Evolutionary conservation across 768 basidiomycete genomes (phyloP).

Genomic region (Termitomyces sp.): DNA sequence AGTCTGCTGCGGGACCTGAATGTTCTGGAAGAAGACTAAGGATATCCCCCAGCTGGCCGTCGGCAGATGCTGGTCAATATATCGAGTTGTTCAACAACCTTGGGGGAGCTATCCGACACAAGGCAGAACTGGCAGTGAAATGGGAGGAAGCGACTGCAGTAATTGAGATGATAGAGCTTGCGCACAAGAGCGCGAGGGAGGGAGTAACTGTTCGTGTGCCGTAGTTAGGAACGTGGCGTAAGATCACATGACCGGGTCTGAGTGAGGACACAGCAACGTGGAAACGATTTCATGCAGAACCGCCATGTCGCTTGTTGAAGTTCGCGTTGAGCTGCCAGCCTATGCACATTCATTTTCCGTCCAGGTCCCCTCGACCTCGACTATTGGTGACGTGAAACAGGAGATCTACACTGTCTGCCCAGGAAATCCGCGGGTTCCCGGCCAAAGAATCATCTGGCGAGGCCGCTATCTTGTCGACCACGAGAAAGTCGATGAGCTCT

Average conservation of each 20-base stretch:
- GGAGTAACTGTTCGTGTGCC: constrained; percentile 39
- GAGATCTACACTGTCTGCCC: constrained; percentile 57
- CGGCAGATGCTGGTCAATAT: constrained; percentile 55
- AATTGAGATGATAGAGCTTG: constrained; percentile 76
- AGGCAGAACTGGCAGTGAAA: constrained; percentile 54
- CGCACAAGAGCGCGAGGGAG: constrained; percentile 60
- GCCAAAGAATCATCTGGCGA: constrained; percentile 74
- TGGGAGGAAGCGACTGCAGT: constrained; percentile 72
- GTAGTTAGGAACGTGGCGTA: neutral
- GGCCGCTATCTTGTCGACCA: constrained; percentile 63
- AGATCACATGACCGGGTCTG: constrained; percentile 7
- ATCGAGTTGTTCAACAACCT: constrained; percentile 62
- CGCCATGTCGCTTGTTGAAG: constrained; percentile 39
- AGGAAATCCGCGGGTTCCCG: constrained; percentile 63
- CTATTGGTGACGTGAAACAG: constrained; percentile 63
- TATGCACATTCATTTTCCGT: constrained; percentile 65
- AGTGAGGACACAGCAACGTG: constrained; percentile 19
- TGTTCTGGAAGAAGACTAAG: neutral
- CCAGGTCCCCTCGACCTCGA: constrained; percentile 40
- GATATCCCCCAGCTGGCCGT: constrained; percentile 55
- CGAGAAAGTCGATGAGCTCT: constrained; percentile 62
- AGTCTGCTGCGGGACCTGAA: constrained; percentile 2
- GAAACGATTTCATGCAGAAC: constrained; percentile 9
- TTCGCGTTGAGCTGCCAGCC: constrained; percentile 76
- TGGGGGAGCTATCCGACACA: constrained; percentile 55